Percentiles rank a stretch among this genome's conserved stretches.
phyloP scores from a whole-genome alignment of 208 protist species.

The Trypanosoma lewisi region DNA sequence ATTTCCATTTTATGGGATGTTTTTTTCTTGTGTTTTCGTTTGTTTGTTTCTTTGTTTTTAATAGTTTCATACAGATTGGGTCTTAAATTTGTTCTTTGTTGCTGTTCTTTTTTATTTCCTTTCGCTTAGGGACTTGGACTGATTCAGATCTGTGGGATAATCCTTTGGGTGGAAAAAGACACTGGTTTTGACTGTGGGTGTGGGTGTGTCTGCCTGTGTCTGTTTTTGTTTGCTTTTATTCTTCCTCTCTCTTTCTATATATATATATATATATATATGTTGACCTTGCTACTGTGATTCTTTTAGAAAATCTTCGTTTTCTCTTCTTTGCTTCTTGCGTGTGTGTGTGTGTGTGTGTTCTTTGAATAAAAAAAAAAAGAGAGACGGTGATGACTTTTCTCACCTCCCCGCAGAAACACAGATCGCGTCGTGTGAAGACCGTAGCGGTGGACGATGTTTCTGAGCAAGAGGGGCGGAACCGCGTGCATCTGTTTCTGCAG shows the following conservation, averaged over 20 bases:
- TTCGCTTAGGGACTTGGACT: not conserved
- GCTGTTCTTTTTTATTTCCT: not conserved
- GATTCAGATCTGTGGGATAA: no score
- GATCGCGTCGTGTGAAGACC: not conserved
- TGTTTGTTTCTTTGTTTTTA: not conserved
- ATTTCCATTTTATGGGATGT: not conserved
- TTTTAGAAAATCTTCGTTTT: not conserved
- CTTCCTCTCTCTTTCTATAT: no score
- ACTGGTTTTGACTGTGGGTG: no score
- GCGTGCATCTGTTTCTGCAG: constrained; percentile 15
- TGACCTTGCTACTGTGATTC: not conserved
- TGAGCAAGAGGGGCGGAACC: not conserved
- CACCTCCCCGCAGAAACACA: not conserved
- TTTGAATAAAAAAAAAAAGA: not conserved
- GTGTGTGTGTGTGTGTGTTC: constrained; percentile 5
- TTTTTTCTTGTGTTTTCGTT: not conserved
- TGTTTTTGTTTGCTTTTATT: not conserved
- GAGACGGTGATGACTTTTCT: not conserved
- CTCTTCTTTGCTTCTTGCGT: not conserved
- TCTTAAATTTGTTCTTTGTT: not conserved
- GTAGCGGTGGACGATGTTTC: not conserved
- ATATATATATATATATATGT: no score
- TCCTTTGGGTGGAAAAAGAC: no score
- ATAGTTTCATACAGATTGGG: no score
- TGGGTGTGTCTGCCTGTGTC: no score